Conservation (phyloP, 768 basidiomycete species). For the Rhizopogon salebrosus region DNA sequence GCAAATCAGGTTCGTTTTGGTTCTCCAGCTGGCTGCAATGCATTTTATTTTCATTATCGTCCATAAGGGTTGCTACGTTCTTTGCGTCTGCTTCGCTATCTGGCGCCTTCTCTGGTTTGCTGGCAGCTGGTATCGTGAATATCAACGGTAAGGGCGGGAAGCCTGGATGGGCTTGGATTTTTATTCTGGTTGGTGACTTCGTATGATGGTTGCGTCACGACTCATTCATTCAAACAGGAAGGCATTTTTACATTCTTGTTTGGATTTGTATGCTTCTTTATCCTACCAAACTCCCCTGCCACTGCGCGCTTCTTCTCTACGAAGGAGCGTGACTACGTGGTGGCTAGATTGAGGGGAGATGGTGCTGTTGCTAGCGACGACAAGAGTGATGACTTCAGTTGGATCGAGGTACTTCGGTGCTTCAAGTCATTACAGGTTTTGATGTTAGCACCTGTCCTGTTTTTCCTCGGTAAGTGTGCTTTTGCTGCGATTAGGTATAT, state of each 20-base stretch:
- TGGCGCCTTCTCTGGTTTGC: constrained; percentile 58
- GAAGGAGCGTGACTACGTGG: constrained; percentile 45
- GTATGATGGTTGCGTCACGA: neutral
- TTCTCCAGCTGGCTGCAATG: neutral
- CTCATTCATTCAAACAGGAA: constrained; percentile 28
- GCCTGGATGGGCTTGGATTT: constrained; percentile 61
- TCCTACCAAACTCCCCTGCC: constrained; percentile 41
- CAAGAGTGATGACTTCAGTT: constrained; percentile 44
- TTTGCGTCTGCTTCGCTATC: constrained; percentile 45
- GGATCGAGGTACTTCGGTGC: constrained; percentile 47
- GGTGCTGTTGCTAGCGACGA: constrained; percentile 36
- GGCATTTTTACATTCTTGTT: constrained; percentile 60
- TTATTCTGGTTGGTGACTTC: constrained; percentile 36
- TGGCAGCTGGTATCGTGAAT: constrained; percentile 54
- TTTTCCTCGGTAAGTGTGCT: constrained; percentile 42
- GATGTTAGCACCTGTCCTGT: constrained; percentile 44
- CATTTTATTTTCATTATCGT: constrained; percentile 2
- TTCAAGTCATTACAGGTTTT: constrained; percentile 51
- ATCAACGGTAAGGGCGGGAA: constrained; percentile 48
- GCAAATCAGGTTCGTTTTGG: constrained; percentile 15
- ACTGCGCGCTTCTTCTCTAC: constrained; percentile 45
- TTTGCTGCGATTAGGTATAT: neutral
- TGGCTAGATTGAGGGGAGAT: constrained; percentile 17
- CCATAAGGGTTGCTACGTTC: constrained; percentile 32
- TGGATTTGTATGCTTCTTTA: constrained; percentile 44